These are phyloP conservation scores for Diutina pseudorugosa DNA, from an alignment of 1,139 yeast species.

Conservation along the genomic window DNA sequence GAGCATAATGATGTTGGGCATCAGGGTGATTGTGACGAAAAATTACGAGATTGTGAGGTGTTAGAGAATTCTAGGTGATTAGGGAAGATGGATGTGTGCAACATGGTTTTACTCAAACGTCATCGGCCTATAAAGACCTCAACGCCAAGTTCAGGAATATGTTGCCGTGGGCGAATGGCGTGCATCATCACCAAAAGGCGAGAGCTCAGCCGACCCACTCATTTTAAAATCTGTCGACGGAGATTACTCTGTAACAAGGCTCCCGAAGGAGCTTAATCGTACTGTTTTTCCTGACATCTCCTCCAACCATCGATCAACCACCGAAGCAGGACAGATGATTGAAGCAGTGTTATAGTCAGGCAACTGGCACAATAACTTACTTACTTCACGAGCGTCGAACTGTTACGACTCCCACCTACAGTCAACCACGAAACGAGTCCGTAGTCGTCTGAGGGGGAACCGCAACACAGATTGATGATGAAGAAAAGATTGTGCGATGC, in stretches of 20 bases:
- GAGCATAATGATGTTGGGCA: background rate
- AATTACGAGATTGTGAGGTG: too few species aligned
- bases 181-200: conserved; percentile 33
- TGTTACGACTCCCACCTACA: conserved; percentile 21
- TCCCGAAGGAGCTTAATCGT: conserved; percentile 12
- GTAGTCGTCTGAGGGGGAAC: conserved; percentile 21
- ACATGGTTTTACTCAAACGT: conserved; percentile 67
- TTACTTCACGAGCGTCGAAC: conserved; percentile 65
- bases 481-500: conserved; percentile 8
- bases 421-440: background rate
- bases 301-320: conserved; percentile 41
- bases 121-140: conserved; percentile 56
- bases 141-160: conserved; percentile 88
- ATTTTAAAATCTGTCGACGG: conserved; percentile 76
- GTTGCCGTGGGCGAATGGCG: conserved; percentile 52
- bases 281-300: conserved; percentile 6
- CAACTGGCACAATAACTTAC: conserved; percentile 11
- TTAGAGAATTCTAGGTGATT: too few species aligned
- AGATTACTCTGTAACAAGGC: conserved; percentile 62
- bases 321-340: conserved; percentile 35
- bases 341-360: background rate
- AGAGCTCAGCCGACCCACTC: conserved; percentile 61
- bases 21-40: background rate
- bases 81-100: background rate
- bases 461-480: conserved; percentile 41